Conservation (phyloP, 2,329 filamentous ascomycete genomes). For the Microcera coccophila region DNA sequence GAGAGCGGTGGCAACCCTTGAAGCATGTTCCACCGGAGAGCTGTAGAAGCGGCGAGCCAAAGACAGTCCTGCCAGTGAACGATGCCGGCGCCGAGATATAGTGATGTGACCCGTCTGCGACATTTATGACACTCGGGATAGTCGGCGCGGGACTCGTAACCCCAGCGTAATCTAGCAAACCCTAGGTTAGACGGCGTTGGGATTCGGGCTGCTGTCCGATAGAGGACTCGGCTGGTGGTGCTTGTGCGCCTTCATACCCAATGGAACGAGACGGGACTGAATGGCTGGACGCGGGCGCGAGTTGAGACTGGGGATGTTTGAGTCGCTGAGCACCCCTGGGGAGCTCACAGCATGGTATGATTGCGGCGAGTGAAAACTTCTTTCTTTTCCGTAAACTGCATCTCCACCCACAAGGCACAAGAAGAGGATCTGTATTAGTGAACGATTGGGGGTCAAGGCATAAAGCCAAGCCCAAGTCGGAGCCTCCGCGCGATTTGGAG, state of each 20-base stretch:
- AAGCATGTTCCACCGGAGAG: background rate
- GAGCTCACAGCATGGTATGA: constrained; percentile 10
- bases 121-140: constrained; percentile 2
- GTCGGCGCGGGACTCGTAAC: background rate
- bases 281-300: constrained; percentile 1
- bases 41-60: background rate
- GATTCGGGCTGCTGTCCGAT: constrained; percentile 28
- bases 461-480: background rate
- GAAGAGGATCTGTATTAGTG: constrained; percentile 1
- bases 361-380: constrained; percentile 1
- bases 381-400: background rate
- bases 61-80: no score
- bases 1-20: background rate
- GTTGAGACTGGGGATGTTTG: background rate
- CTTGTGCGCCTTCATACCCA: background rate
- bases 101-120: background rate
- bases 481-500: background rate
- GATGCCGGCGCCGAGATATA: background rate
- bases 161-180: background rate
- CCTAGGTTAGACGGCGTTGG: constrained; percentile 13
- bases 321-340: constrained; percentile 1
- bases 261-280: constrained; percentile 6
- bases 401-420: constrained; percentile 1
- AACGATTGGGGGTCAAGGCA: background rate
- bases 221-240: constrained; percentile 11